phyloP scores from a whole-genome alignment of 345 rosid species.

The Syzygium jambos region DNA sequence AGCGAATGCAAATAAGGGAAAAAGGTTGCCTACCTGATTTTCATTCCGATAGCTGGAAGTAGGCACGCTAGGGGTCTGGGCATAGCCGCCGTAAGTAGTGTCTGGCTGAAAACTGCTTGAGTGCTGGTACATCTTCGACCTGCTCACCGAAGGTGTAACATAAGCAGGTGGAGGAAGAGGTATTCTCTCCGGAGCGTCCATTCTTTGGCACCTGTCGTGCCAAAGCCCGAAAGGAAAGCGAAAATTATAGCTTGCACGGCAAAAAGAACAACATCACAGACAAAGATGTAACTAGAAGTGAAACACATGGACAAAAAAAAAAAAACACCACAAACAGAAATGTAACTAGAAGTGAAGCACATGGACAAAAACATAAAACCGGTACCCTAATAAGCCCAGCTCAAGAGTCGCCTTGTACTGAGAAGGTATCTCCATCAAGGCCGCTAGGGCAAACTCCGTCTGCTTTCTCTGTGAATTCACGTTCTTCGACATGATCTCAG shows the following conservation, averaged over 20 bases:
- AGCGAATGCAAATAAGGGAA: not conserved
- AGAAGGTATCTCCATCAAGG: constrained; percentile 49
- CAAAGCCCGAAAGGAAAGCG: not conserved
- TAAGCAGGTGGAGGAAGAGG: constrained; percentile 32
- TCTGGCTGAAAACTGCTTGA: constrained; percentile 27
- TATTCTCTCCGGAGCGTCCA: constrained; percentile 11
- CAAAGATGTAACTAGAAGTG: not conserved
- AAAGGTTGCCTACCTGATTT: constrained; percentile 14
- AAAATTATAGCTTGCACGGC: not conserved
- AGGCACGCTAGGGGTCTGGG: not conserved
- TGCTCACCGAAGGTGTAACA: constrained; percentile 6
- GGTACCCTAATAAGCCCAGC: constrained; percentile 37
- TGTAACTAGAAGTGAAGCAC: not conserved
- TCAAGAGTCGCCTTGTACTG: constrained; percentile 39
- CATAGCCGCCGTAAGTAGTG: not conserved
- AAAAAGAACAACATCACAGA: not conserved
- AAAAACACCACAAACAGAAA: not conserved
- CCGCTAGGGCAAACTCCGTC: constrained; percentile 37
- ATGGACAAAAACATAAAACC: not conserved
- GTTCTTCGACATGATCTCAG: constrained; percentile 37
- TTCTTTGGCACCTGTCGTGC: constrained; percentile 4
- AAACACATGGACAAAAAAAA: not conserved
- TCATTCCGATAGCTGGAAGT: constrained; percentile 13
- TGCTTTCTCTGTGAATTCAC: constrained; percentile 19
- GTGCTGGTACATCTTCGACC: constrained; percentile 5